Evolutionary conservation across 345 rosid species (phyloP).

Genomic region (Carallia brachiata): DNA sequence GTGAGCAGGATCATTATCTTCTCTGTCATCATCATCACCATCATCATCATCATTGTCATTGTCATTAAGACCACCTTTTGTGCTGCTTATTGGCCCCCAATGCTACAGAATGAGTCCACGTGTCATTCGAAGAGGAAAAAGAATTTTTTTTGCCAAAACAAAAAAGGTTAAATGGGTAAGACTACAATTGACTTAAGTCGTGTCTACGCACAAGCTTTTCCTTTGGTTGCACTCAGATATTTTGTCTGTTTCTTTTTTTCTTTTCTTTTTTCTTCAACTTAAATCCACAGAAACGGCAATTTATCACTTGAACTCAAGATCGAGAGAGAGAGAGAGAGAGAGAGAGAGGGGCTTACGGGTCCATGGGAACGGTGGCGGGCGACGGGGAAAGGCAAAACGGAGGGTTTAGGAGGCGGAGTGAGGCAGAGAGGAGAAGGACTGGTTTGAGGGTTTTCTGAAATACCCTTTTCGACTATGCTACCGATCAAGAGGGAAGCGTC

Average conservation of each 20-base stretch:
- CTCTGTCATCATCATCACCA: constrained; percentile 40
- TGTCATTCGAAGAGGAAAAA: too few relatives aligned
- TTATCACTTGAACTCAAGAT: not conserved
- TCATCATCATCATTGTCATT: constrained; percentile 24
- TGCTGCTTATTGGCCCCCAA: constrained; percentile 42
- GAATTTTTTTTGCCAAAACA: not conserved
- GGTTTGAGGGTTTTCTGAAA: constrained; percentile 28
- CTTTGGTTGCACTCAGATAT: too few relatives aligned
- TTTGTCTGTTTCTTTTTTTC: too few relatives aligned
- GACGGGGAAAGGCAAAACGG: constrained; percentile 75
- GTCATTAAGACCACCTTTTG: constrained; percentile 13
- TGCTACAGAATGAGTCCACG: constrained; percentile 45
- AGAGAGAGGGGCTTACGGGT: constrained; percentile 47
- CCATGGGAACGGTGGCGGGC: constrained; percentile 95
- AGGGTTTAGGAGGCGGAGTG: constrained; percentile 50
- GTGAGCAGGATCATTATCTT: constrained; percentile 24
- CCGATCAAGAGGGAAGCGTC: constrained; percentile 50
- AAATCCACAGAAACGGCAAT: not conserved
- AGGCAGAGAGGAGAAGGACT: constrained; percentile 30
- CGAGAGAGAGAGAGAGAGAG: not conserved
- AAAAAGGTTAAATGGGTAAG: not conserved
- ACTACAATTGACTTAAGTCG: not conserved
- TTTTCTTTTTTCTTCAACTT: not conserved
- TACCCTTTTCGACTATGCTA: constrained; percentile 67
- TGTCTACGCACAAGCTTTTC: too few relatives aligned